A percentile compares a stretch with the other conserved stretches of the same genome.
Conservation (phyloP, 1,139 yeast species). For the Protomyces lactucae-debilis region DNA sequence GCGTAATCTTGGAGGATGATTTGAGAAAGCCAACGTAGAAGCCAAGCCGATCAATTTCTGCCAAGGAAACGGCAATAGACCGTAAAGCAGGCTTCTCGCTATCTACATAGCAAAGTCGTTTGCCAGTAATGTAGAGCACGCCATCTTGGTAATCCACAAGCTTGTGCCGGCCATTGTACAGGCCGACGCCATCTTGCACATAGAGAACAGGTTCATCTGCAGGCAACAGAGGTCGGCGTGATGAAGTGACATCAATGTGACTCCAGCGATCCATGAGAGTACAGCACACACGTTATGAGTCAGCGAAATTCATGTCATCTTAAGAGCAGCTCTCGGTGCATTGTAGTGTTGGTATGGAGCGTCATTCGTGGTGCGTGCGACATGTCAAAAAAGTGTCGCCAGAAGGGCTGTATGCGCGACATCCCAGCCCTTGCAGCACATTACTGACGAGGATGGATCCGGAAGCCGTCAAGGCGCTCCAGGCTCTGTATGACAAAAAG, state of each 20-base stretch:
- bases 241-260: conserved; percentile 46
- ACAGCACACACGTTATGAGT: background rate
- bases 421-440: too few species aligned
- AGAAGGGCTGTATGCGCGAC: too few species aligned
- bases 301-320: background rate
- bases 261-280: conserved; percentile 40
- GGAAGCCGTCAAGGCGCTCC: conserved; percentile 12
- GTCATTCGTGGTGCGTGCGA: too few species aligned
- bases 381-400: too few species aligned
- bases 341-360: too few species aligned
- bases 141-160: conserved; percentile 65
- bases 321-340: too few species aligned
- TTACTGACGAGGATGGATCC: conserved; percentile 7
- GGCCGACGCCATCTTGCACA: conserved; percentile 39
- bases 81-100: conserved; percentile 43
- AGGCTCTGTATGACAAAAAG: conserved; percentile 9
- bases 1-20: conserved; percentile 69
- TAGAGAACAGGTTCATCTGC: conserved; percentile 46
- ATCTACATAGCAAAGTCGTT: conserved; percentile 69
- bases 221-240: conserved; percentile 47
- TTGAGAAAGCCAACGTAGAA: conserved; percentile 58
- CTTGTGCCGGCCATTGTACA: conserved; percentile 49
- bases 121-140: conserved; percentile 67
- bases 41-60: conserved; percentile 46
- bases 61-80: conserved; percentile 52